A percentile compares a stretch with the other conserved stretches of the same genome.
These are phyloP conservation scores for Lumnitzera littorea DNA, from an alignment of 345 rosid species.

Conservation along the genomic window DNA sequence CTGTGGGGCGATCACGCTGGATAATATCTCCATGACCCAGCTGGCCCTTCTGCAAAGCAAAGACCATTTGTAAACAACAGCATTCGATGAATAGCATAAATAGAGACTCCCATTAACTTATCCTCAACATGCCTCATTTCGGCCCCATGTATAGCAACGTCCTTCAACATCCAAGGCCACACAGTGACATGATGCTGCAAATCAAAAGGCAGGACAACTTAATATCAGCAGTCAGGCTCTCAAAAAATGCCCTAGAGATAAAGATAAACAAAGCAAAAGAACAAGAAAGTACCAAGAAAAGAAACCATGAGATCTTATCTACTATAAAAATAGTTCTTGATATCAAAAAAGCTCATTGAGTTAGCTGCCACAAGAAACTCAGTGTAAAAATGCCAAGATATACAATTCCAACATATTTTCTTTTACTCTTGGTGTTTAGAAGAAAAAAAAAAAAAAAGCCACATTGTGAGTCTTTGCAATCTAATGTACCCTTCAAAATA, in stretches of 20 bases:
- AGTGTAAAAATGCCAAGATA: too few species aligned
- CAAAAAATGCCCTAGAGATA: too few species aligned
- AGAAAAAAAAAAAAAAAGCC: too few species aligned
- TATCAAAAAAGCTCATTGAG: too few species aligned
- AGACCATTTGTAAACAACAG: conserved; percentile 11
- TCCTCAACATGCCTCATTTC: conserved; percentile 63
- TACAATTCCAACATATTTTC: too few species aligned
- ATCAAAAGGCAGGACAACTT: neutral
- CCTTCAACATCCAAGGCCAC: conserved; percentile 96
- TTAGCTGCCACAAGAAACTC: too few species aligned
- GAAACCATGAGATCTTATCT: neutral
- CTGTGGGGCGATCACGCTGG: conserved; percentile 87
- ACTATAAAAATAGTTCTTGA: too few species aligned
- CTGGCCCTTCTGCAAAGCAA: conserved; percentile 72
- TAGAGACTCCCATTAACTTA: neutral
- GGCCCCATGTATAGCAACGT: conserved; percentile 98
- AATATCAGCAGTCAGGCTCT: neutral
- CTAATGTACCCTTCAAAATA: too few species aligned
- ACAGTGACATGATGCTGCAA: conserved; percentile 84
- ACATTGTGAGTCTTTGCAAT: too few species aligned
- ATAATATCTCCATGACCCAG: conserved; percentile 92
- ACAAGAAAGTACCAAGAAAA: neutral
- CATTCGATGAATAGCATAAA: conserved; percentile 1
- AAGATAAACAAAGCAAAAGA: neutral
- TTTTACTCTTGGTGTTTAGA: too few species aligned